Base-by-base conservation (phyloP, 805 yeast genomes). In the Helenozyma baotianmanensis region DNA sequence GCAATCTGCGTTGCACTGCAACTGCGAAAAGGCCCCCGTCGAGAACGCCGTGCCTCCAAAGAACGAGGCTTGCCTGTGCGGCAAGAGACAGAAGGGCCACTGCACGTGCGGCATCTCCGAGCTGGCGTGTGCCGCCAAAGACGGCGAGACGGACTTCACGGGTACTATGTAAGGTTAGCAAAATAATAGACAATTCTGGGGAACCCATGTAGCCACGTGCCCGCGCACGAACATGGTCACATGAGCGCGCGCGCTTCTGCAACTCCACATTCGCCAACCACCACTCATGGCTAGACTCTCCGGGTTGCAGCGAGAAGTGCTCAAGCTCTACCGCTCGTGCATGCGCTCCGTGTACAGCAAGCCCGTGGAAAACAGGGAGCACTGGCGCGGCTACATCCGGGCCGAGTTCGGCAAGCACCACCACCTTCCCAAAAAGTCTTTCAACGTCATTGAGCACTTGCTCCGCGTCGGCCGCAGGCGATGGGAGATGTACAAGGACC, bases 381-480 rank as follows among this genome's bases (percentile, higher is more conserved):
- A 64, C 37, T 66, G 72, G 72, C 50, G 53, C 14, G 21, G 13
- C 2, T 82, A 66, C 49, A 57, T 76, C 3, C 70, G 80, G 32
- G 45, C 45, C n/a, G 90, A 86, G 51, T 90, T 89, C 54, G 61
- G 51, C 11, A 76, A 77, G 45, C 66, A 78, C 53, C 61, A 66
- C 30, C 47, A 54, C 19, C 58, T 89, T 9, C 76, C 82, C 23
- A 80, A 82, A 54, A 81, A 84, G 46, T 95, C 86, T 44, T 89
- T 89, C 54, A 70, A 81, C 27, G 82, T 95, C 1, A 78, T 89
- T 27, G 97, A 89, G 54, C 88, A 89, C 58, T 65, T 90, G 23
- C 57, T 89, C 25, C 67, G 97, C 38, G 70, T 73, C 3, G 97
- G 97, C 4, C 68, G 73, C 40, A 77, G 80, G 50, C 68, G 82